These are phyloP conservation scores for Pochonia chlamydosporia DNA, from an alignment of 2,329 filamentous ascomycete species.

Conservation along the genomic window DNA sequence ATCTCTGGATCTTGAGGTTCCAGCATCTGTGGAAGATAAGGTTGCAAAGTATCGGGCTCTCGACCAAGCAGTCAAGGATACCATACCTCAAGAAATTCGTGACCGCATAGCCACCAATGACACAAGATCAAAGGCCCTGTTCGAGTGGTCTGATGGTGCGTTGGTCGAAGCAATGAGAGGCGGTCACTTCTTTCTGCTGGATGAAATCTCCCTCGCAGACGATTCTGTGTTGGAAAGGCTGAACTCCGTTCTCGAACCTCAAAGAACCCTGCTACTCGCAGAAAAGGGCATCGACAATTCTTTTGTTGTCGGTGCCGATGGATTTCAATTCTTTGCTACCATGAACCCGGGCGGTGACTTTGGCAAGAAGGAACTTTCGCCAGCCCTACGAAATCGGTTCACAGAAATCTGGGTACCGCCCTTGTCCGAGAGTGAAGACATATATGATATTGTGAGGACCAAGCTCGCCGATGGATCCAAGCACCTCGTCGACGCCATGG, in stretches of 20 bases:
- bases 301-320: slow-evolving; percentile 65
- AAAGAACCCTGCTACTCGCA: slow-evolving; percentile 78
- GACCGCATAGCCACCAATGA: slow-evolving; percentile 41
- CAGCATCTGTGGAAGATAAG: slow-evolving; percentile 46
- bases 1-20: slow-evolving; percentile 31
- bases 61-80: slow-evolving; percentile 40
- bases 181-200: slow-evolving; percentile 86
- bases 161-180: slow-evolving; percentile 89
- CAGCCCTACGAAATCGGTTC: slow-evolving; percentile 90
- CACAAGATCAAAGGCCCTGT: slow-evolving; percentile 73
- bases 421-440: slow-evolving; percentile 76
- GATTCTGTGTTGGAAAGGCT: slow-evolving; percentile 94
- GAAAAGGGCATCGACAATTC: slow-evolving; percentile 89
- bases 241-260: slow-evolving; percentile 92
- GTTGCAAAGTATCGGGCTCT: slow-evolving; percentile 48
- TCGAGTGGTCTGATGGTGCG: slow-evolving; percentile 94
- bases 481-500: slow-evolving; percentile 60
- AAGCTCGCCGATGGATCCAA: slow-evolving; percentile 59
- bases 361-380: slow-evolving; percentile 94
- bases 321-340: slow-evolving; percentile 94
- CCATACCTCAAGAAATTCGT: slow-evolving; percentile 43
- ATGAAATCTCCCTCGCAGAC: slow-evolving; percentile 96
- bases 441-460: slow-evolving; percentile 75
- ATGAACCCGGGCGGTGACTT: slow-evolving; percentile 99
- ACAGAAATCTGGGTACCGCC: slow-evolving; percentile 98